Base-by-base conservation (phyloP, 2,329 filamentous ascomycete genomes). In the Metarhizium rileyi region DNA sequence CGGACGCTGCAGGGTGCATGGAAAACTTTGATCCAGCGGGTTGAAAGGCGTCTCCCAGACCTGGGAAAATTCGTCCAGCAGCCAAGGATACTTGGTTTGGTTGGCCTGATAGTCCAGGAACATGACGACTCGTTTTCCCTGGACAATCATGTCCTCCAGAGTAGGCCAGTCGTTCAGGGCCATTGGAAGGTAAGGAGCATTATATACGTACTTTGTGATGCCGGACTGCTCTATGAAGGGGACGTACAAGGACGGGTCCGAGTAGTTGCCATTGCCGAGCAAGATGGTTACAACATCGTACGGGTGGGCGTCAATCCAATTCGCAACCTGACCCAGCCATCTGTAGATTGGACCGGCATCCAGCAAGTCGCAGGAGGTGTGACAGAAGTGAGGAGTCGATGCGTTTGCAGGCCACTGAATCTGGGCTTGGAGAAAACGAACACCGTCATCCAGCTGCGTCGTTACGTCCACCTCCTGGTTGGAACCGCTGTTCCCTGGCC, bases 21-120 rank as follows among this genome's bases (percentile, higher is more conserved):
- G 89, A 63, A 95, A 95, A 1, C 66, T 64, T 45, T 68, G 68
- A 61, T 81, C 64, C 16, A 66, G 61, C 3, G 81, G 89, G 48
- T 89, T 87, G 63, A 95, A 96, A 0, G 87, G 87, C 1, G 90
- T 91, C 70, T 96, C 88, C 87, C 87, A 95, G 69, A 94, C 78
- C 61, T 95, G 86, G 5, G 78, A 79, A 70, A 95, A 96, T 66
- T 96, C 77, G 64, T 95, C 87, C 38, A 95, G 74, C 40, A 95
- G 77, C 80, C 88, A 96, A 0, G 90, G 89, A 18, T 88, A 84
- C 20, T 76, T 74, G 1, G 74, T 79, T 67, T 94, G 86, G 64
- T 95, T 83, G 56, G 89, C 87, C 56, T 84, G 73, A 70, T 94
- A 94, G 69, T 94, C 89, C 69, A 94, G 77, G 68, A 93, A 89